Percentiles rank a stretch among this genome's conserved stretches.
These are phyloP conservation scores for Fusarium nygamai DNA, from an alignment of 2,329 filamentous ascomycete species.

Conservation along the genomic window DNA sequence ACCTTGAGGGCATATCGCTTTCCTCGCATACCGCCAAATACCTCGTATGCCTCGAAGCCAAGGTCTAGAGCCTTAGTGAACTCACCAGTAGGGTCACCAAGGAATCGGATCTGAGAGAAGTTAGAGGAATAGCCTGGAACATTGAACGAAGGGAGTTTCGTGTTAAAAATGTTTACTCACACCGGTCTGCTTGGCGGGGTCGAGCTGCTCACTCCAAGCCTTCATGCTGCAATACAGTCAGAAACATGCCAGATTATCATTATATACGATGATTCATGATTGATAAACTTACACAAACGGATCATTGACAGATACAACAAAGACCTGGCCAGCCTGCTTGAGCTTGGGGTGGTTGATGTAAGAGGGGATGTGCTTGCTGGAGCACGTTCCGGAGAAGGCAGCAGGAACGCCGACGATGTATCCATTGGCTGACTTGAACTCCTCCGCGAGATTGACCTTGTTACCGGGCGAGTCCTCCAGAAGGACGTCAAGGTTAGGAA, in stretches of 20 bases:
- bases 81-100: constrained; percentile 80
- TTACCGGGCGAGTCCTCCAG: constrained; percentile 89
- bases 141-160: neutral
- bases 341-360: constrained; percentile 84
- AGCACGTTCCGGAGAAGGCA: constrained; percentile 72
- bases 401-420: constrained; percentile 88
- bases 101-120: constrained; percentile 78
- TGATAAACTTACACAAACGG: constrained; percentile 80
- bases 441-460: constrained; percentile 86
- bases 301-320: constrained; percentile 93
- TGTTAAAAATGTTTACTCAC: constrained; percentile 62
- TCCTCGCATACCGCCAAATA: constrained; percentile 84
- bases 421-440: constrained; percentile 76
- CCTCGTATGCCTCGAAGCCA: constrained; percentile 75
- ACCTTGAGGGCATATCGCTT: constrained; percentile 89
- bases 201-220: constrained; percentile 83
- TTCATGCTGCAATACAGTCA: constrained; percentile 73
- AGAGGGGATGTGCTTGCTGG: constrained; percentile 78
- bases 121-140: neutral
- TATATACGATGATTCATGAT: neutral
- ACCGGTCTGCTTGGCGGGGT: constrained; percentile 77
- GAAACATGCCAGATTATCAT: neutral
- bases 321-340: constrained; percentile 83
- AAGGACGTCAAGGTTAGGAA: constrained; percentile 81
- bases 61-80: constrained; percentile 89